Base-by-base conservation (phyloP, 306 rosid species). In the Rosa chinensis region DNA sequence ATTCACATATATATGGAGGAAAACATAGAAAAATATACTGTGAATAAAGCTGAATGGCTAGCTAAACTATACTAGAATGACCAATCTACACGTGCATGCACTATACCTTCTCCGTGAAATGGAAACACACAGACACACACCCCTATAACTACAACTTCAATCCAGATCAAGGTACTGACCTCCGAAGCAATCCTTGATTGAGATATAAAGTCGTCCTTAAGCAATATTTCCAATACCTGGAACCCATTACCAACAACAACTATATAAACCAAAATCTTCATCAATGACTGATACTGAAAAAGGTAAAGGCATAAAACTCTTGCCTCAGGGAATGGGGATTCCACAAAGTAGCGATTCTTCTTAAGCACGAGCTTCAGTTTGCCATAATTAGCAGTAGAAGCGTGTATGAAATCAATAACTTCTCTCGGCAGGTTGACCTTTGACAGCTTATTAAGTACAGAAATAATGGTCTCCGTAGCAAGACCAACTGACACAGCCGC, bases 401-500 rank as follows among this genome's bases (percentile, higher is more conserved):
- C 92, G 32, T 94, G 86, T 48, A 94, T 89, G 75, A 94, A 94
- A 59, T 85, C 89, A 67, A 90, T 80, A 97, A 94, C 91, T 73
- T 94, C 97, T 76, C 89, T 88, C 0, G 98, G 94, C 12, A 94
- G 95, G 88, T 90, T 94, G 62, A 90, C 90, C 86, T 94, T 94
- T 9, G 97, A 92, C 74, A 94, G 79, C 85, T 94, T 94, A 86
- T 82, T 88, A 85, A 94, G 78, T 75, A 94, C 97, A 53, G 87
- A 55, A 40, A 92, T 80, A 77, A 92, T 83, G 10, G 97, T 92
- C 83, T 94, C 97, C 0, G 98, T 94, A 75, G 87, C 97, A 25
- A 92, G 82, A 77, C 98, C 97, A 80, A 91, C 97, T 1, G 98
- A 94, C 53, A 92, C 97, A n/a, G 98, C 97, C 4, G 98, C 97